Evolutionary conservation across 495 filamentous ascomycete genomes (phyloP), one percentile per base, ranked within the genome.

Genomic region (Penicillium turbatum): DNA sequence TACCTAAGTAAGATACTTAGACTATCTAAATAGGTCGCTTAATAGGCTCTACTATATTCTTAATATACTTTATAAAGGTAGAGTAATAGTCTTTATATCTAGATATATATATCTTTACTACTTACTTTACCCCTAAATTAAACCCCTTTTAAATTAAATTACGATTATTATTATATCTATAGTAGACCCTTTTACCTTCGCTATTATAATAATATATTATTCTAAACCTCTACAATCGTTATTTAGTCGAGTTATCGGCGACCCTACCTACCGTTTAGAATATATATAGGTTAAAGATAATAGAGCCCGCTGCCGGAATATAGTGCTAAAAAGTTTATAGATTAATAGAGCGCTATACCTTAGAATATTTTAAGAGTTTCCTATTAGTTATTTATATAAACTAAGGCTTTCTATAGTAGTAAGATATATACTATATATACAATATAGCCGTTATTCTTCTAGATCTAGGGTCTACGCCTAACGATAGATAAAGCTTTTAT

Each of bases 241-340:
- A 34, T 6, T 49, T 17, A 34, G 32, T 34, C 17, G 29, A 49
- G 17, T 49, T 36, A 39, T 49, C 16, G 46, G 46, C 35, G 46
- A 49, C 6, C 46, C 46, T 10, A 37, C 6, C 13, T 19, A 49
- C 16, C 34, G n/a, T 36, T 13, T 37, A 17, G 17, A 10, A 34
- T 49, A 17, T 24, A 34, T 26, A 45, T 49, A n/a, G 46, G 34
- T 49, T 26, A 34, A 27, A 39, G 46, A 49, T 10, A 38, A 49
- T 39, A 6, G 46, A 38, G 35, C 12, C 4, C n/a, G 34, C 16
- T 49, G 19, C 13, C 2, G 27, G 31, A 49, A 49, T 27, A 11
- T 12, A 16, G 21, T 49, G 24, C 16, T 17, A 0, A 49, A 49
- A 27, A 27, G 32, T 31, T 45, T 27, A 8, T 27, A 27, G 7